A percentile compares a stretch with the other conserved stretches of the same genome.
These are phyloP conservation scores for Russula virescens DNA, from an alignment of 768 basidiomycete species.

Conservation along the genomic window DNA sequence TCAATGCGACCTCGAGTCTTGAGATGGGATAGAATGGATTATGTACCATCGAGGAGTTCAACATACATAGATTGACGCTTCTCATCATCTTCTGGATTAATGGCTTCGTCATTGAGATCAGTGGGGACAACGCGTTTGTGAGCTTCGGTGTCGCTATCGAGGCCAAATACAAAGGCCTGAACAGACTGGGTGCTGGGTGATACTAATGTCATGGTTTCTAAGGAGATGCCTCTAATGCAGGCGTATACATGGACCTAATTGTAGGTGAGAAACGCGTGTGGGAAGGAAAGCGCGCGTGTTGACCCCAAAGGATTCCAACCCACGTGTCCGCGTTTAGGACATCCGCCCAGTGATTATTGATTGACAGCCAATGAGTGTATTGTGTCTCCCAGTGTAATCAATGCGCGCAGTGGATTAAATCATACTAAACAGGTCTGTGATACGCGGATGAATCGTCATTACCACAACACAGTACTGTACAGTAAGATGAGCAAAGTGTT, in stretches of 20 bases:
- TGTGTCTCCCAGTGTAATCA: too few species aligned
- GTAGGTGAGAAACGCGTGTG: background rate
- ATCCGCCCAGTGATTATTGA: too few species aligned
- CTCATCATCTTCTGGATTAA: constrained; percentile 8
- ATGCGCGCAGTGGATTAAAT: too few species aligned
- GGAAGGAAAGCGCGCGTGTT: too few species aligned
- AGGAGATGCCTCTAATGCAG: background rate
- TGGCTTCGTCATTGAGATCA: constrained; percentile 3
- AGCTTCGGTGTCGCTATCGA: constrained; percentile 7
- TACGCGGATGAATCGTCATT: too few species aligned
- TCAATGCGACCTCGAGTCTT: background rate
- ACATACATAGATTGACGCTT: constrained; percentile 39
- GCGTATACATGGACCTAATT: background rate
- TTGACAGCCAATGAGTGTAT: too few species aligned
- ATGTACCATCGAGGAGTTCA: constrained; percentile 36
- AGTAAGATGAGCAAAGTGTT: too few species aligned
- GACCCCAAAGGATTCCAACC: too few species aligned
- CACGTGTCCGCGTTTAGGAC: background rate
- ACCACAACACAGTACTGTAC: too few species aligned
- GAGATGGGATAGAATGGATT: background rate
- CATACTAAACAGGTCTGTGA: too few species aligned
- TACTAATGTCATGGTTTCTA: constrained; percentile 8
- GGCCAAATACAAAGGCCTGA: constrained; percentile 21
- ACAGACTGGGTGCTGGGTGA: constrained; percentile 15
- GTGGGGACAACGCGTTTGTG: background rate